These are phyloP conservation scores for Ogataea kodamae DNA, from an alignment of 805 yeast species.

Conservation along the genomic window DNA sequence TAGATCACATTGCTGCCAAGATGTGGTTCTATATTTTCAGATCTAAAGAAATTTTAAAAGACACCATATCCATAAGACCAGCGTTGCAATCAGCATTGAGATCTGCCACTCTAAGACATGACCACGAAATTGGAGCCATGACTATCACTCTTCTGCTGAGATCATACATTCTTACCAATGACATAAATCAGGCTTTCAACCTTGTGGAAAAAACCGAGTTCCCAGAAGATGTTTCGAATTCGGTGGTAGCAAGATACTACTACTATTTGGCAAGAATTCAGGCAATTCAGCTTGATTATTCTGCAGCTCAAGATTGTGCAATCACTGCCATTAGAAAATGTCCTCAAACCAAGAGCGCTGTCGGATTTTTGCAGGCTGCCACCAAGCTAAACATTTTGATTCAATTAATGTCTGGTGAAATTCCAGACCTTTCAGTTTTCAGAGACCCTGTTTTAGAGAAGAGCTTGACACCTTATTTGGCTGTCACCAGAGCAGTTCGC, in stretches of 20 bases:
- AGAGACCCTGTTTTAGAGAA: conserved; percentile 57
- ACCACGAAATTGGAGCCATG: conserved; percentile 85
- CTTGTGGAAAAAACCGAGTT: conserved; percentile 85
- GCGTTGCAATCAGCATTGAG: conserved; percentile 71
- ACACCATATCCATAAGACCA: conserved; percentile 60
- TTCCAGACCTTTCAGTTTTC: conserved; percentile 85
- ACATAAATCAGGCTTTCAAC: conserved; percentile 82
- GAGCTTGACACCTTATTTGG: conserved; percentile 75
- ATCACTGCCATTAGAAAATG: conserved; percentile 96
- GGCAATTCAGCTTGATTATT: conserved; percentile 89
- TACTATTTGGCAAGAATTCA: conserved; percentile 88
- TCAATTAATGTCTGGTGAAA: conserved; percentile 93
- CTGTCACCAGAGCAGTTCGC: conserved; percentile 87
- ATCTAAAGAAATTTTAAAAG: conserved; percentile 60
- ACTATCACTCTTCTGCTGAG: conserved; percentile 82
- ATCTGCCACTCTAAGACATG: conserved; percentile 88
- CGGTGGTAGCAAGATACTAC: conserved; percentile 87
- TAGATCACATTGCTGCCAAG: conserved; percentile 85
- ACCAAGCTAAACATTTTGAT: conserved; percentile 83
- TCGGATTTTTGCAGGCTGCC: conserved; percentile 86
- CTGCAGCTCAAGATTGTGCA: conserved; percentile 83
- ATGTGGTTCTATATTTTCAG: conserved; percentile 89
- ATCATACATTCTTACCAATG: conserved; percentile 72
- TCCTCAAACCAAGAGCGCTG: conserved; percentile 81
- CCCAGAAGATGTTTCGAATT: conserved; percentile 74